A percentile compares a stretch with the other conserved stretches of the same genome.
These are phyloP conservation scores for Garcia nutans DNA, from an alignment of 345 rosid genomes.

Conservation along the genomic window DNA sequence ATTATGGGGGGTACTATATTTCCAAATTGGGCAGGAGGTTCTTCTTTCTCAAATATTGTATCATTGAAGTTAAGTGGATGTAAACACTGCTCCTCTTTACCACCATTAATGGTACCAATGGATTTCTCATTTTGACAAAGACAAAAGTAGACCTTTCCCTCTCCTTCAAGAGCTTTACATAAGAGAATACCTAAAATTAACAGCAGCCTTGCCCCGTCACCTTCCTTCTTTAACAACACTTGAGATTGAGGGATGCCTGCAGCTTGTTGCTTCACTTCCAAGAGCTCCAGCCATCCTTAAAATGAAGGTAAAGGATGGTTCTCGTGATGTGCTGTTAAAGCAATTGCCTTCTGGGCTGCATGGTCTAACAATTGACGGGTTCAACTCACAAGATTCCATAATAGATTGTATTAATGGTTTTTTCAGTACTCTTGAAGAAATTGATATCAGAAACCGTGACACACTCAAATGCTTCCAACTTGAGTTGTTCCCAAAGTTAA, in stretches of 20 bases:
- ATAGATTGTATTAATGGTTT: not conserved
- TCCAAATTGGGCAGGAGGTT: conserved; percentile 6
- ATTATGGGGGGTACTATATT: not conserved
- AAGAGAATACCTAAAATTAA: conserved; percentile 7
- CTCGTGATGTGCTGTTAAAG: conserved; percentile 7
- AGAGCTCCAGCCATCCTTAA: conserved; percentile 11
- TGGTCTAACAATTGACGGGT: conserved; percentile 5
- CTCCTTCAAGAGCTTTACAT: conserved; percentile 15
- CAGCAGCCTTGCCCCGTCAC: not conserved
- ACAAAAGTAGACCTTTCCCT: conserved; percentile 4
- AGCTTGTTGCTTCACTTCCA: conserved; percentile 15
- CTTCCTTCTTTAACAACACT: conserved; percentile 19
- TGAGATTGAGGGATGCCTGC: conserved; percentile 17
- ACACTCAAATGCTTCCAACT: conserved; percentile 20
- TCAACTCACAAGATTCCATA: not conserved
- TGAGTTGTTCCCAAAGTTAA: conserved; percentile 13
- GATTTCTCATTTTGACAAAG: not conserved
- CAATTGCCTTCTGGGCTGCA: conserved; percentile 13
- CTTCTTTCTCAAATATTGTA: not conserved
- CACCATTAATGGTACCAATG: conserved; percentile 1
- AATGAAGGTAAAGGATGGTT: conserved; percentile 7
- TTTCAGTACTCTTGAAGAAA: conserved; percentile 13
- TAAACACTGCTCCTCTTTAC: not conserved
- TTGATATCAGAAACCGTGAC: conserved; percentile 17
- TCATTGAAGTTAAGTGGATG: conserved; percentile 13